Evolutionary conservation across 2,329 filamentous ascomycete species (phyloP), one percentile per base, ranked within the genome.

Genomic region (Sporothrix sp.): DNA sequence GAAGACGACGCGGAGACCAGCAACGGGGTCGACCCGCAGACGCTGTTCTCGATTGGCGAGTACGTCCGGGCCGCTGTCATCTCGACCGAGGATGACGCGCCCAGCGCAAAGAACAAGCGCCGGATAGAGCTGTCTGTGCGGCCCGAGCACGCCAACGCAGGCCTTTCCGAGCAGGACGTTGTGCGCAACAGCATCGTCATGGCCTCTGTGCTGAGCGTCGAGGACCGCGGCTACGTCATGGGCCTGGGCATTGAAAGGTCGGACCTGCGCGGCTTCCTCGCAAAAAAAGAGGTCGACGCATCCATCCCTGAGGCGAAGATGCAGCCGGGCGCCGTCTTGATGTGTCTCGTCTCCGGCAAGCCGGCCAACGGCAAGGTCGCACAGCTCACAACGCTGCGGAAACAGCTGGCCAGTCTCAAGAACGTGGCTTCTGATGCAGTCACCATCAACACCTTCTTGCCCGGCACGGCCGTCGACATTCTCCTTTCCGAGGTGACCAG

Each of bases 171-270:
- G 57, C 79, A 84, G 36, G 87, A 88, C 59, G 67, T 96, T 9
- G 81, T 93, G 9, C 68, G 76, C 36, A 84, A 95, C 61, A 76
- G 74, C 57, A 89, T 86, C 40, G 71, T 97, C 18, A 94, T 97
- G 75, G 91, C 89, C 2, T 84, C 89, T 0, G 83, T 98, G 23
- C 69, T 78, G 46, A 98, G 91, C 66, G 84, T 94, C n/a, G 91
- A 98, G 66, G 94, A 98, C 60, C 90, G 95, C 62, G 93, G 93
- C 55, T 77, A 93, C 52, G 79, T 97, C 51, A 95, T 98, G 88
- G 88, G 96, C 59, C 69, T 97, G 33, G 88, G 88, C 16, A 71
- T 97, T 7, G 73, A 81, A 32, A 79, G 81, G 48, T 69, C 75
- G 28, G 75, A 79, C 33, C 65, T 90, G 48, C 83, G 82, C 56